phyloP scores from a whole-genome alignment of 164 flowering plant species.

The Sedum album region DNA sequence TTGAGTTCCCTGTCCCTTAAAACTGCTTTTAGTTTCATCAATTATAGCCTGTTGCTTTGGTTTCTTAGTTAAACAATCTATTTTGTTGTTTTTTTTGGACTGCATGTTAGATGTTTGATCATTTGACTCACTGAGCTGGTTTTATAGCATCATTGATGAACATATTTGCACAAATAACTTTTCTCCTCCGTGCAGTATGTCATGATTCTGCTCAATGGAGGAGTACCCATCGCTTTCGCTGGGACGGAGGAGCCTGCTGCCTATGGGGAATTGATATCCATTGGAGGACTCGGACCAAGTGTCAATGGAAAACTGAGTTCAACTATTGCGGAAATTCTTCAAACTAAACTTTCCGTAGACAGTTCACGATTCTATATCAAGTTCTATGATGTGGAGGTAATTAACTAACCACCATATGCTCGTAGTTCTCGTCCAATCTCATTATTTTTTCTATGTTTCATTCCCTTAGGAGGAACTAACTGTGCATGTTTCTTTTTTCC shows the following conservation, averaged over 20 bases:
- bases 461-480: too few relatives aligned
- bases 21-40: not conserved
- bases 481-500: not conserved
- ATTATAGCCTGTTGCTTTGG: not conserved
- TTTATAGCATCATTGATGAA: too few relatives aligned
- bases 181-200: slow-evolving; percentile 48
- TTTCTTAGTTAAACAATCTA: not conserved
- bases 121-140: not conserved
- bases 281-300: slow-evolving; percentile 71
- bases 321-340: slow-evolving; percentile 78
- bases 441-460: not conserved
- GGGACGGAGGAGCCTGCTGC: slow-evolving; percentile 95
- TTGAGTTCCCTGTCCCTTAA: slow-evolving; percentile 14
- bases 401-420: not conserved
- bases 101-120: not conserved
- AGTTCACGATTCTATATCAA: too few relatives aligned
- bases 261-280: too few relatives aligned
- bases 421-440: not conserved
- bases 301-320: slow-evolving; percentile 82
- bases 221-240: slow-evolving; percentile 80
- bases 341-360: slow-evolving; percentile 53
- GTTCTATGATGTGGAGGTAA: slow-evolving; percentile 46
- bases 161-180: too few relatives aligned
- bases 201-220: slow-evolving; percentile 81
- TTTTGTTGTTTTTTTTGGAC: not conserved